These are phyloP conservation scores for Pseudohalonectria lignicola DNA, from an alignment of 2,329 filamentous ascomycete species.

Conservation along the genomic window DNA sequence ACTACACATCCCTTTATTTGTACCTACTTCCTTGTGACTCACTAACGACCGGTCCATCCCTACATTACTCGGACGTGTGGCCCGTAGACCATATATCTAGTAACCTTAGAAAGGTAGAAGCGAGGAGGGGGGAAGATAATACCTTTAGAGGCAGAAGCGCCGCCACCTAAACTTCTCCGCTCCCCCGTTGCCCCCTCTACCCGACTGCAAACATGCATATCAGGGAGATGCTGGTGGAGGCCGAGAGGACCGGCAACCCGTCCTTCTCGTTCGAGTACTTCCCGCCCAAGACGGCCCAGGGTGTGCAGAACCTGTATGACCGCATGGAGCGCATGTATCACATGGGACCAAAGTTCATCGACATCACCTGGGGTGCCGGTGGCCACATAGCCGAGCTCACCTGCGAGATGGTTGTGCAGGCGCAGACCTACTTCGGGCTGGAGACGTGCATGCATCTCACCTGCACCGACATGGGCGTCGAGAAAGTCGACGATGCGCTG, in stretches of 20 bases:
- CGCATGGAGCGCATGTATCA: constrained; percentile 99
- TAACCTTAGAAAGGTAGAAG: too few species aligned
- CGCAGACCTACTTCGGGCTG: constrained; percentile 87
- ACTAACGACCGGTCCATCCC: too few species aligned
- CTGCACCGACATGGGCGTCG: constrained; percentile 93
- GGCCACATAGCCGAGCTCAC: constrained; percentile 85
- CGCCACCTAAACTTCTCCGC: too few species aligned
- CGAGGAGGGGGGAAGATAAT: too few species aligned
- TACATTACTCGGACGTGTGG: too few species aligned
- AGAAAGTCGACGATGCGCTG: constrained; percentile 83
- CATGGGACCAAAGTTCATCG: constrained; percentile 89
- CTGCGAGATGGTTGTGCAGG: constrained; percentile 93
- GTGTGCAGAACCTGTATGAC: constrained; percentile 98
- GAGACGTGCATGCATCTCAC: constrained; percentile 99
- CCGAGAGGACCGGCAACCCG: constrained; percentile 66
- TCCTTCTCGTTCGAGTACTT: constrained; percentile 99
- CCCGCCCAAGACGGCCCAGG: constrained; percentile 91
- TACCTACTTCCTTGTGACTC: too few species aligned
- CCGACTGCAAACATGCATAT: constrained; percentile 66
- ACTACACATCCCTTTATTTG: too few species aligned
- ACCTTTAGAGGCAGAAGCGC: too few species aligned
- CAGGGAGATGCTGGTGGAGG: constrained; percentile 77
- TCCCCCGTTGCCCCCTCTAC: too few species aligned
- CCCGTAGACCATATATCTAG: too few species aligned
- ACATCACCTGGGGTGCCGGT: constrained; percentile 96